phyloP scores from a whole-genome alignment of 2,329 filamentous ascomycete species.

The Tricladium varicosporioides region DNA sequence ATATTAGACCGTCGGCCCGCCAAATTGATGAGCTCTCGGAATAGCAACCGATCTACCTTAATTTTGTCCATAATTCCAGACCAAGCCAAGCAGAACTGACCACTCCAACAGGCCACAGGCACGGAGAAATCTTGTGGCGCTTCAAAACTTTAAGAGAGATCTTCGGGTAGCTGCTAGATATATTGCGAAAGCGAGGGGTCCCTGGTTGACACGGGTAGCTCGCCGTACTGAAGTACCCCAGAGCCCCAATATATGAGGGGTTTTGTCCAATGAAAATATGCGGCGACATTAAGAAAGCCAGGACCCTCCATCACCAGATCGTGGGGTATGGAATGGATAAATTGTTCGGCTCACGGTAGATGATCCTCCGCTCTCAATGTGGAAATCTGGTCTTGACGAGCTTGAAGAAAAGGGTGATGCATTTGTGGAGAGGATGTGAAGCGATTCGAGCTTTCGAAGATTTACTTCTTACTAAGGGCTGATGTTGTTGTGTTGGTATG shows the following conservation, averaged over 20 bases:
- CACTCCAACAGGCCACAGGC: neutral
- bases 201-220: neutral
- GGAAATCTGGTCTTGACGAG: neutral
- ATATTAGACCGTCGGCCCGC: constrained; percentile 4
- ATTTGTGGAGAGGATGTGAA: no score
- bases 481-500: no score
- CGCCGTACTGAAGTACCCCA: neutral
- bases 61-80: neutral
- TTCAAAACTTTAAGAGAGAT: no score
- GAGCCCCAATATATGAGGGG: neutral
- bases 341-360: constrained; percentile 7
- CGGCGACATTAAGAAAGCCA: neutral
- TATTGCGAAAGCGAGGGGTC: neutral
- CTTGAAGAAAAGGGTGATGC: no score
- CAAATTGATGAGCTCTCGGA: neutral
- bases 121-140: neutral
- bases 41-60: neutral
- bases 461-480: no score
- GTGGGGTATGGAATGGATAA: constrained; percentile 11
- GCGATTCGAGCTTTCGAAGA: no score
- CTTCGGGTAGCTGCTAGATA: neutral
- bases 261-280: neutral
- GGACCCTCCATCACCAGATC: constrained; percentile 2
- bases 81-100: neutral
- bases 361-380: constrained; percentile 7